Conservation (phyloP, 1,284 basidiomycete genomes). For the Flammula alnicola region DNA sequence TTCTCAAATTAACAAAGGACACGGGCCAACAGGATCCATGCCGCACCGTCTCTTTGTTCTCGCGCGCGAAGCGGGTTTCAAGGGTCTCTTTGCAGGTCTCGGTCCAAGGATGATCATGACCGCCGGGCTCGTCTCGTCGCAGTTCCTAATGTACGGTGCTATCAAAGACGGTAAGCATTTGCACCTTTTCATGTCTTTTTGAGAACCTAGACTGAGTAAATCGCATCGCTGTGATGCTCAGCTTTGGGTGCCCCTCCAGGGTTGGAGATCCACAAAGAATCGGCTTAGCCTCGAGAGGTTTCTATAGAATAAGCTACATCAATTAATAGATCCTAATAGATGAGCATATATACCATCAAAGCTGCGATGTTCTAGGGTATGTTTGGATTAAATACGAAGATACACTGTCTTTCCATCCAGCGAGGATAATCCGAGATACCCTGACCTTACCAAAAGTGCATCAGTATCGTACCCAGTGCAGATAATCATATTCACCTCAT, state of each 20-base stretch:
- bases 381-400: too few species aligned
- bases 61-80: slow-evolving; percentile 67
- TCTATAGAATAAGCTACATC: too few species aligned
- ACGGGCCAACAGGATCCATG: slow-evolving; percentile 81
- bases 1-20: slow-evolving; percentile 86
- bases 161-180: slow-evolving; percentile 66
- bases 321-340: too few species aligned
- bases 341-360: too few species aligned
- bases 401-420: too few species aligned
- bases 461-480: too few species aligned
- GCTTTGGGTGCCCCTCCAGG: slow-evolving; percentile 74
- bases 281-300: too few species aligned
- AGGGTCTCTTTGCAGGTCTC: slow-evolving; percentile 80
- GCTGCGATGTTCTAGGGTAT: too few species aligned
- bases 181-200: background rate
- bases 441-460: too few species aligned
- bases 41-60: slow-evolving; percentile 58
- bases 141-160: slow-evolving; percentile 79
- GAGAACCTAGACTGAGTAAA: background rate
- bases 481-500: too few species aligned
- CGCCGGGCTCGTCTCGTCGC: slow-evolving; percentile 76
- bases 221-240: too few species aligned
- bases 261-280: slow-evolving; percentile 75
- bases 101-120: slow-evolving; percentile 90
- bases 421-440: too few species aligned